Evolutionary conservation across 257 asterid genomes (phyloP).

Genomic region (Cordia subcordata): DNA sequence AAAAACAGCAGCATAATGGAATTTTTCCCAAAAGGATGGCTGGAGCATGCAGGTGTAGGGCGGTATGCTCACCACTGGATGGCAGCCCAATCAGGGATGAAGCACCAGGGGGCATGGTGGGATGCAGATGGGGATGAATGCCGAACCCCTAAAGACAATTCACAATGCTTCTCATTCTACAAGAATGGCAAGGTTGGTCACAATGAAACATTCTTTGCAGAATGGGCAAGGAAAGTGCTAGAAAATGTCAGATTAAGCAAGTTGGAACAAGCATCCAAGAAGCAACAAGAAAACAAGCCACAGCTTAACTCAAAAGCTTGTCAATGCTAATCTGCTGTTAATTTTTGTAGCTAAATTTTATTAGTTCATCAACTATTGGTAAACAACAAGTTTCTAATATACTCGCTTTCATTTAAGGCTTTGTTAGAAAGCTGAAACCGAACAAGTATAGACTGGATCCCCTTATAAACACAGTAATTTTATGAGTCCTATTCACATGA

Average conservation of each 20-base stretch:
- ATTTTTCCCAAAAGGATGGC: constrained; percentile 43
- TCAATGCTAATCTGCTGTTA: constrained; percentile 10
- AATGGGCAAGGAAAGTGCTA: constrained; percentile 33
- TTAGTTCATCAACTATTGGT: too few relatives aligned
- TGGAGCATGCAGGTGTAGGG: constrained; percentile 27
- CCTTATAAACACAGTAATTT: too few relatives aligned
- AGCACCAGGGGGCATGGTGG: constrained; percentile 38
- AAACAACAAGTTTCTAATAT: too few relatives aligned
- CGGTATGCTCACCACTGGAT: constrained; percentile 38
- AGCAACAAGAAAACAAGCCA: neutral
- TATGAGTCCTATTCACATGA: too few relatives aligned
- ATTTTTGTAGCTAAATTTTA: too few relatives aligned
- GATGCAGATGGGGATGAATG: constrained; percentile 26
- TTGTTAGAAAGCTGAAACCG: too few relatives aligned
- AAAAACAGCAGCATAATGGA: constrained; percentile 31
- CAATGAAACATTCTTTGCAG: constrained; percentile 28
- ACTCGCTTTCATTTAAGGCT: too few relatives aligned
- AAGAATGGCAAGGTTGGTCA: constrained; percentile 33
- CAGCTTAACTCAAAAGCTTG: constrained; percentile 13
- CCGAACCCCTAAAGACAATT: constrained; percentile 19
- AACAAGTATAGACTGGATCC: too few relatives aligned
- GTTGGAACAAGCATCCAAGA: constrained; percentile 12
- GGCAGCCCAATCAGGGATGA: constrained; percentile 36
- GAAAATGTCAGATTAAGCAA: constrained; percentile 20
- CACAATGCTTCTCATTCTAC: constrained; percentile 24